Evolutionary conservation across 176 grass and related monocot species (phyloP).

Genomic region (Cocos nucifera): DNA sequence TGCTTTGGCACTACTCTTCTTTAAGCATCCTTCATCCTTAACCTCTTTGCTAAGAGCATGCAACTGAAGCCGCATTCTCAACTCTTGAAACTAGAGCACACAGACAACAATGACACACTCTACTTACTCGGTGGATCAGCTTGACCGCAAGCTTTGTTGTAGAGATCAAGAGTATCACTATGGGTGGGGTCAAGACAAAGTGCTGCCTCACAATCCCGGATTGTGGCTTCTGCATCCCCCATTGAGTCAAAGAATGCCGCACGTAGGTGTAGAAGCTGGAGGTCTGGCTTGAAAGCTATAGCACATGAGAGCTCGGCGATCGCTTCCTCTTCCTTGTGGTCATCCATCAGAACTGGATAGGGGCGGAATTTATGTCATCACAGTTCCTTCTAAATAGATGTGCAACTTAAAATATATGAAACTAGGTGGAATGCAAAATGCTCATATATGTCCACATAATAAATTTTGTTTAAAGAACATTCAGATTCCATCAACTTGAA

Average conservation of each 20-base stretch:
- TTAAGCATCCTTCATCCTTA: too few relatives aligned
- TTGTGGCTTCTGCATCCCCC: conserved; percentile 33
- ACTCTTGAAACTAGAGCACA: too few relatives aligned
- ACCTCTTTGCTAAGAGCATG: too few relatives aligned
- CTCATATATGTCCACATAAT: too few relatives aligned
- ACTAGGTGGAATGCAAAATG: too few relatives aligned
- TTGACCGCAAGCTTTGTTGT: conserved; percentile 50
- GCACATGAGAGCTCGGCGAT: conserved; percentile 55
- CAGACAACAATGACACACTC: background rate
- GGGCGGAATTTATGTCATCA: too few relatives aligned
- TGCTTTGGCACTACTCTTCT: conserved; percentile 2
- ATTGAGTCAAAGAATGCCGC: conserved; percentile 82
- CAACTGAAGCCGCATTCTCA: too few relatives aligned
- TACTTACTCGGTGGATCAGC: conserved; percentile 23
- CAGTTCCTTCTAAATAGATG: too few relatives aligned
- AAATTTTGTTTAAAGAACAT: too few relatives aligned
- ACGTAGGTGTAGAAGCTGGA: conserved; percentile 80
- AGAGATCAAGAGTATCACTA: conserved; percentile 71
- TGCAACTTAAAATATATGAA: too few relatives aligned
- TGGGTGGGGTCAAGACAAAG: conserved; percentile 70
- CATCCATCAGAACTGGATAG: conserved; percentile 73
- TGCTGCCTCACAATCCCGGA: conserved; percentile 79
- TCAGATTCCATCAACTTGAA: too few relatives aligned
- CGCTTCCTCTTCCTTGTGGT: conserved; percentile 72
- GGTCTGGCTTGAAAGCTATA: conserved; percentile 66